Base-by-base conservation (phyloP, 352 stramenopile species). In the Globisporangium cystogenes region DNA sequence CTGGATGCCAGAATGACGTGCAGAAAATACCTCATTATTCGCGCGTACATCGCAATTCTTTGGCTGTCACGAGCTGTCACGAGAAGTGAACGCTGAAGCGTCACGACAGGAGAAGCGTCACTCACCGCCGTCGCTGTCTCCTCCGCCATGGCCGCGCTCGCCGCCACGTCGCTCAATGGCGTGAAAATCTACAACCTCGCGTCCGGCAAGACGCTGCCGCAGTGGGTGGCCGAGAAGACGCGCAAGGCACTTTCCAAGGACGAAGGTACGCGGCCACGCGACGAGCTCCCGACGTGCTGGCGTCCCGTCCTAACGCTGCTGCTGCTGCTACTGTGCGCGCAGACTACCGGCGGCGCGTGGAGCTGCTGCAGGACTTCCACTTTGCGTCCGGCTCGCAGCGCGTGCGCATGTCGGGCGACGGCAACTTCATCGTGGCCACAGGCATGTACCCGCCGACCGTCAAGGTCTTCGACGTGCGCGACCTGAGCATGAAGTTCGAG, bases 401-500 rank as follows among this genome's bases (percentile, higher is more conserved):
- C 44, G 65, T 99, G 24, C 91, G 95, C 47, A 96, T 99, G 82
- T 97, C 89, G 15, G 29, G 62, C 10, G 96, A 99, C 77, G 96
- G 96, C 43, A 83, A 98, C 47, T 99, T 93, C 73, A 90, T 99
- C 35, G 81, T 99, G 16, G 95, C 96, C 3, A 90, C 90, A 26
- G 98, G 98, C 21, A 96, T 95, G 36, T 99, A 99, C 77, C 91
- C 92, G 55, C 97, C 98, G 8, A 83, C 85, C 24, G 90, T 99
- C 55, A 98, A 98, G 62, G 97, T 98, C 23, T 97, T 89, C 57
- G 87, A 96, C 59, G 85, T 97, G 36, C 74, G 86, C 48, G 96
- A 99, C 53, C 77, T 99, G 56, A 97, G 92, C 65, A 89, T 99
- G 80, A 99, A 99, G 70, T 99, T 99, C 72, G 95, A 99, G 76